Evolutionary conservation across 2,329 filamentous ascomycete genomes (phyloP).

Genomic region (Pezicula neosporulosa): DNA sequence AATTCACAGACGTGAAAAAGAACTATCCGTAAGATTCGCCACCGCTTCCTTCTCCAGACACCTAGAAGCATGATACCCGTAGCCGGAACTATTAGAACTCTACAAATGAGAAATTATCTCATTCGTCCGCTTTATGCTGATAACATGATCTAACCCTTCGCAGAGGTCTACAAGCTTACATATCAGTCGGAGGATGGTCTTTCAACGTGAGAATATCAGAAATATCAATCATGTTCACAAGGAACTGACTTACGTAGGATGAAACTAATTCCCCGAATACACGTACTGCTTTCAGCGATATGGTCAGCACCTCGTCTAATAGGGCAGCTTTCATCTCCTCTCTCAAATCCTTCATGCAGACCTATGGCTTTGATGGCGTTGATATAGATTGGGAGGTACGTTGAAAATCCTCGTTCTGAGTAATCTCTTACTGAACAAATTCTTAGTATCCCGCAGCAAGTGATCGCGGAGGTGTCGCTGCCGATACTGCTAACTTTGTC

Average conservation of each 20-base stretch:
- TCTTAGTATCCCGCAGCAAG: slow-evolving; percentile 29
- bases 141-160: not conserved
- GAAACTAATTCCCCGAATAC: not conserved
- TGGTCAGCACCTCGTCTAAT: slow-evolving; percentile 26
- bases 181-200: slow-evolving; percentile 1
- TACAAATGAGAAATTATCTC: too few relatives aligned
- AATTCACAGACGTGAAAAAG: slow-evolving; percentile 11
- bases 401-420: not conserved
- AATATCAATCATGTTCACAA: not conserved
- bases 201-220: not conserved
- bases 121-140: not conserved
- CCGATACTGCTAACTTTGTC: slow-evolving; percentile 32
- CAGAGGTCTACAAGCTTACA: not conserved
- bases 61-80: too few relatives aligned
- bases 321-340: slow-evolving; percentile 33
- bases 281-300: slow-evolving; percentile 27
- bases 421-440: slow-evolving; percentile 3
- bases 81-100: too few relatives aligned
- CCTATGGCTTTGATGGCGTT: slow-evolving; percentile 40
- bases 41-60: too few relatives aligned
- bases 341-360: slow-evolving; percentile 35
- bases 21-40: not conserved
- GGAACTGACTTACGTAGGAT: not conserved
- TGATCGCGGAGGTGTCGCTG: slow-evolving; percentile 31
- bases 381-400: slow-evolving; percentile 42